Conservation (phyloP, 2,329 filamentous ascomycete species). For the Dactylellina drechsleri region DNA sequence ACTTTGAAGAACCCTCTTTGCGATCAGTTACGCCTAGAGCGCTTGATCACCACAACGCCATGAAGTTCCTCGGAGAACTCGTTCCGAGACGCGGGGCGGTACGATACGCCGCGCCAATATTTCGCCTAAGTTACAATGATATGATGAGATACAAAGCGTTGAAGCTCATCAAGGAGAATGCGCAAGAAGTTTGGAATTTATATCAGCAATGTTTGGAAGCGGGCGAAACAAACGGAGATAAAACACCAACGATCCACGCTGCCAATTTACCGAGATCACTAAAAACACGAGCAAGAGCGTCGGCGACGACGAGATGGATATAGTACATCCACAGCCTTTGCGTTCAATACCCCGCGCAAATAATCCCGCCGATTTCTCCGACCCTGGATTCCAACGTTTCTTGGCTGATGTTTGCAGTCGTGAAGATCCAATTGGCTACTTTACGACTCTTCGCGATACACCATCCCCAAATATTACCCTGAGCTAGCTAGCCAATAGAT, state of each 20-base stretch:
- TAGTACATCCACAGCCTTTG: too few relatives aligned
- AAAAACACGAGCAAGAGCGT: background rate
- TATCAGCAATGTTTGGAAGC: background rate
- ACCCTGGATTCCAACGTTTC: background rate
- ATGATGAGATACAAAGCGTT: background rate
- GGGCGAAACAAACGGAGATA: background rate
- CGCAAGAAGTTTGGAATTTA: background rate
- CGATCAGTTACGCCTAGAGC: too few relatives aligned
- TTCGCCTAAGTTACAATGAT: background rate
- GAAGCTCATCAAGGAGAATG: background rate
- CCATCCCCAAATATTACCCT: conserved; percentile 1
- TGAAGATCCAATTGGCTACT: background rate
- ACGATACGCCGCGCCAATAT: background rate
- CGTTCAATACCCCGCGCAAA: background rate
- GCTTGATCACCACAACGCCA: background rate
- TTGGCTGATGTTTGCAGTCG: background rate
- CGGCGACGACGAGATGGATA: too few relatives aligned
- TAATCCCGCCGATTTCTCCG: background rate
- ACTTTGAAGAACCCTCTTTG: too few relatives aligned
- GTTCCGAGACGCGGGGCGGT: background rate
- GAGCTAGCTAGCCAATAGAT: background rate
- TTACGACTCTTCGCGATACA: background rate
- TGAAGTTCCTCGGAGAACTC: background rate
- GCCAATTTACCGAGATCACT: background rate
- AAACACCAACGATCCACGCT: background rate